phyloP scores from a whole-genome alignment of 768 basidiomycete genomes.

The Suillus alpinus region DNA sequence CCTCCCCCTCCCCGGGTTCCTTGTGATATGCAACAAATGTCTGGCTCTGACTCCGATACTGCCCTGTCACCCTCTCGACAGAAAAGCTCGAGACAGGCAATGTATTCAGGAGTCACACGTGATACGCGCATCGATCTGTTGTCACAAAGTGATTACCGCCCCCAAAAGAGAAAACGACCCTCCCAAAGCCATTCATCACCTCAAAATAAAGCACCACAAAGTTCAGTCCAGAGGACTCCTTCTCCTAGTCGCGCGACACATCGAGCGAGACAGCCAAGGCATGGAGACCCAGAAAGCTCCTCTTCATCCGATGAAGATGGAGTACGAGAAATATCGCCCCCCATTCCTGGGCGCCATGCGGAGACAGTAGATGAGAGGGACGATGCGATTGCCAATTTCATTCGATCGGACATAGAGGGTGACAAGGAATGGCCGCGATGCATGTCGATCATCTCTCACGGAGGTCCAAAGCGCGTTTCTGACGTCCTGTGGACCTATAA shows the following conservation, averaged over 20 bases:
- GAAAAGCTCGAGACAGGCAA: constrained; percentile 1
- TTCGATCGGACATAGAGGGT: constrained; percentile 42
- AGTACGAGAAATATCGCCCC: constrained; percentile 16
- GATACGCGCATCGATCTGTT: constrained; percentile 27
- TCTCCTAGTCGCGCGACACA: not conserved
- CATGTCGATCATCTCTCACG: constrained; percentile 37
- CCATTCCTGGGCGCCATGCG: constrained; percentile 24
- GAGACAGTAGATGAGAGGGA: constrained; percentile 40
- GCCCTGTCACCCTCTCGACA: constrained; percentile 9
- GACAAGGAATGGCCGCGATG: constrained; percentile 46
- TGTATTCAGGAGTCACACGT: constrained; percentile 19
- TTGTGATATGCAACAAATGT: constrained; percentile 7
- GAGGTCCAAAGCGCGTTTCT: constrained; percentile 36
- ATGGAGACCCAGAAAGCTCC: not conserved
- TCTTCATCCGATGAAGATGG: not conserved
- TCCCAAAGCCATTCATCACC: not conserved
- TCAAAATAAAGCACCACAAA: not conserved
- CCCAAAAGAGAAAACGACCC: constrained; percentile 7
- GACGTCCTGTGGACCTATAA: constrained; percentile 48
- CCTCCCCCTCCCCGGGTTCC: constrained; percentile 20
- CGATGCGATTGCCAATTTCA: constrained; percentile 40
- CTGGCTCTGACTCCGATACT: constrained; percentile 21
- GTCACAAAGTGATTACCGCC: constrained; percentile 20
- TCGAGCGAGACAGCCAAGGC: not conserved
- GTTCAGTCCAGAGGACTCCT: not conserved